Evolutionary conservation across 306 rosid species (phyloP).

Genomic region (Fagus crenata): DNA sequence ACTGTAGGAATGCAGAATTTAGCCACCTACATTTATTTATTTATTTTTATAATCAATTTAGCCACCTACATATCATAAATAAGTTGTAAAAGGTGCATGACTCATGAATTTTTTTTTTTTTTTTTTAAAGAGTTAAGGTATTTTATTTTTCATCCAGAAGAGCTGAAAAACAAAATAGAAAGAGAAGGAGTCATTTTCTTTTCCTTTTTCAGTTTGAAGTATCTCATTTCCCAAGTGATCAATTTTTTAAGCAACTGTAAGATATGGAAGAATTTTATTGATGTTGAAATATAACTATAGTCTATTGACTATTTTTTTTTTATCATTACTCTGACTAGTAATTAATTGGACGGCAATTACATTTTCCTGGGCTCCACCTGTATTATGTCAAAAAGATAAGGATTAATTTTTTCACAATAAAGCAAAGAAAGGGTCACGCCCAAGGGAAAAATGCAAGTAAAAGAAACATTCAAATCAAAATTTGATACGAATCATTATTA

Average conservation of each 20-base stretch:
- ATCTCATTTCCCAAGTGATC: neutral
- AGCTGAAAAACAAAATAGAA: neutral
- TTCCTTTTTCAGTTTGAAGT: neutral
- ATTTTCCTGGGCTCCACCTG: neutral
- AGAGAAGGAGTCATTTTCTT: neutral
- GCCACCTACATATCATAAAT: neutral
- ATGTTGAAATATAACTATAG: neutral
- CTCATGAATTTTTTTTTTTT: too few relatives aligned
- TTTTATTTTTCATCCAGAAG: too few relatives aligned
- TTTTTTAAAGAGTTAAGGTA: too few relatives aligned
- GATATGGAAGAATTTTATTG: neutral
- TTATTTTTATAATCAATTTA: too few relatives aligned
- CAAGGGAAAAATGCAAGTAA: neutral
- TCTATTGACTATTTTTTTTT: neutral
- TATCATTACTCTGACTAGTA: neutral
- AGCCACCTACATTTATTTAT: neutral
- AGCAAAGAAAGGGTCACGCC: conserved; percentile 4
- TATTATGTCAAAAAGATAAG: neutral
- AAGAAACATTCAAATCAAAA: neutral
- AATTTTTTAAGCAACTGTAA: neutral
- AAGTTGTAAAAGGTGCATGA: too few relatives aligned
- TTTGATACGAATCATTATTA: neutral
- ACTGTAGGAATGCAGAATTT: neutral
- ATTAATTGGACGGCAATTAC: neutral
- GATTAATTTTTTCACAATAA: neutral